Evolutionary conservation across 2,329 filamentous ascomycete species (phyloP).

Genomic region (Colletotrichum euphorbiae): DNA sequence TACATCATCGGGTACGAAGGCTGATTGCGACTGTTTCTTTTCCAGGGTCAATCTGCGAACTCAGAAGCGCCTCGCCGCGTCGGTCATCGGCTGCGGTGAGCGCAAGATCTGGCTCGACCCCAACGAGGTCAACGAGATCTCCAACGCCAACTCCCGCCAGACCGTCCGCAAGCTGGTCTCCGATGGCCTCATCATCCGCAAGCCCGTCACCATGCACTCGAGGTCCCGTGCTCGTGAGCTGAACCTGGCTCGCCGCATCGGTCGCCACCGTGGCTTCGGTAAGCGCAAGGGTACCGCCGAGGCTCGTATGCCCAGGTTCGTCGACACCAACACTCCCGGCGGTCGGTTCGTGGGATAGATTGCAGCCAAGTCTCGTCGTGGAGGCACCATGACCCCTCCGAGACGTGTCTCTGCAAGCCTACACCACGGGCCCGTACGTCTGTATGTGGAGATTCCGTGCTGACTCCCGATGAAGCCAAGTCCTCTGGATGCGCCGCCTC

Average conservation of each 20-base stretch:
- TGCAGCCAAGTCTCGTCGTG: neutral
- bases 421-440: neutral
- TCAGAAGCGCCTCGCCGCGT: slow-evolving; percentile 99
- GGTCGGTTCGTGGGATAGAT: neutral
- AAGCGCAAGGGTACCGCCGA: slow-evolving; percentile 99
- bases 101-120: slow-evolving; percentile 99
- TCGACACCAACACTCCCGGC: slow-evolving; percentile 40
- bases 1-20: slow-evolving; percentile 8
- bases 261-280: slow-evolving; percentile 98
- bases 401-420: neutral
- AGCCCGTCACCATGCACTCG: slow-evolving; percentile 99
- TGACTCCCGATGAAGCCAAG: slow-evolving; percentile 72
- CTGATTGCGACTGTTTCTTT: slow-evolving; percentile 40
- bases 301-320: slow-evolving; percentile 98
- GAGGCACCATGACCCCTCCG: neutral
- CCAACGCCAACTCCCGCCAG: slow-evolving; percentile 99
- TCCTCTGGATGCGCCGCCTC: slow-evolving; percentile 99
- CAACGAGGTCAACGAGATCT: slow-evolving; percentile 99
- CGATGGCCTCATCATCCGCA: slow-evolving; percentile 99
- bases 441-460: slow-evolving; percentile 8
- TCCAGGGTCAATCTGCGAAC: slow-evolving; percentile 98
- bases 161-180: slow-evolving; percentile 99
- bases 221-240: slow-evolving; percentile 95
- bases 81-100: slow-evolving; percentile 98
- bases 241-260: slow-evolving; percentile 92